These are phyloP conservation scores for Yamadazyma songkhlaensis DNA, from an alignment of 1,139 yeast species.

Conservation along the genomic window DNA sequence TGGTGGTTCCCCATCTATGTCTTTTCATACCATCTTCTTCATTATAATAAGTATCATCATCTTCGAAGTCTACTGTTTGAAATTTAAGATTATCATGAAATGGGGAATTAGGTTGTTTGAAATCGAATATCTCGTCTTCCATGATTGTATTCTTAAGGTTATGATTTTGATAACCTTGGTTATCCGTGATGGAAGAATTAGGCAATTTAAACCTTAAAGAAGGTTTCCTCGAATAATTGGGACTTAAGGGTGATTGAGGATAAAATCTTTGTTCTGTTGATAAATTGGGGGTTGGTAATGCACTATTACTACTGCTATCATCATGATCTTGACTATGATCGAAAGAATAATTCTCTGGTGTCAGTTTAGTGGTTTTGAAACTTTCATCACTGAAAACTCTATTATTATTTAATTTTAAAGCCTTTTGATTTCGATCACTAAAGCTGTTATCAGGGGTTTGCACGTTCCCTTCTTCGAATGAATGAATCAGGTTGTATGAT, in stretches of 20 bases:
- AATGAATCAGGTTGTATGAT: slow-evolving; percentile 9
- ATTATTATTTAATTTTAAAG: slow-evolving; percentile 1
- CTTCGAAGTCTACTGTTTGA: slow-evolving; percentile 7
- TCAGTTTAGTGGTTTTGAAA: slow-evolving; percentile 17
- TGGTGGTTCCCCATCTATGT: slow-evolving; percentile 88
- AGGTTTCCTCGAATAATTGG: slow-evolving; percentile 16
- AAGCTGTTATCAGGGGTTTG: background rate
- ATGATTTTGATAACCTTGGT: background rate
- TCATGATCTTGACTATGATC: slow-evolving; percentile 11
- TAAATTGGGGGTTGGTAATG: slow-evolving; percentile 29
- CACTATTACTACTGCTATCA: slow-evolving; percentile 12
- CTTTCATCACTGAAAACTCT: slow-evolving; percentile 19
- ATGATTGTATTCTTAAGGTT: slow-evolving; percentile 12
- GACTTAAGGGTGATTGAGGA: slow-evolving; percentile 12
- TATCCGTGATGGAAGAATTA: slow-evolving; percentile 13
- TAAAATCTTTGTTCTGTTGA: slow-evolving; percentile 13
- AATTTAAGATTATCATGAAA: slow-evolving; percentile 11
- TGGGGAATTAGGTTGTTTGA: slow-evolving; percentile 19
- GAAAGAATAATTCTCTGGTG: slow-evolving; percentile 7
- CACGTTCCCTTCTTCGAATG: background rate
- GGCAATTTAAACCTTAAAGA: slow-evolving; percentile 27
- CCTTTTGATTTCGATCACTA: background rate
- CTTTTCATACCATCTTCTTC: slow-evolving; percentile 51
- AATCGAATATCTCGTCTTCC: slow-evolving; percentile 20
- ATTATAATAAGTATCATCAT: slow-evolving; percentile 10